These are phyloP conservation scores for Pestalotiopsis sp. DNA, from an alignment of 2,329 filamentous ascomycete species.

Conservation along the genomic window DNA sequence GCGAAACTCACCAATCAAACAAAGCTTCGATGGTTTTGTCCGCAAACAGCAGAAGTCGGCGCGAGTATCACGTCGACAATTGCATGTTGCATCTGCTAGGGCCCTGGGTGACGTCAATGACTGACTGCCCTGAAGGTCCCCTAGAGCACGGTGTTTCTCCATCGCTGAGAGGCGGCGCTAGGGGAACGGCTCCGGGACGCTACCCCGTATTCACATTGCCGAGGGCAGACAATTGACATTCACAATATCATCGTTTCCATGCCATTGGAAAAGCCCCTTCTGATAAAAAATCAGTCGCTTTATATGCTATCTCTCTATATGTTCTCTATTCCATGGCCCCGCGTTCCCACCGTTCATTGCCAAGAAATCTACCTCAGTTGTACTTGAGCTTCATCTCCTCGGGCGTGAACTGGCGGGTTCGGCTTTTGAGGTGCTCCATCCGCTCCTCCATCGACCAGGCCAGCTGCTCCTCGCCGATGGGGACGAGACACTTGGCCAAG, in stretches of 20 bases:
- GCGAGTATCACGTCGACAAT: not conserved
- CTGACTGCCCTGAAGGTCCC: not conserved
- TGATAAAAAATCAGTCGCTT: not conserved
- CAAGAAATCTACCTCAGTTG: not conserved
- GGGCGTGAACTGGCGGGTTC: constrained; percentile 68
- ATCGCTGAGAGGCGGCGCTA: not conserved
- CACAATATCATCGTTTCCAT: no score
- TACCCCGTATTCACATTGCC: not conserved
- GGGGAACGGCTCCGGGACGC: not conserved
- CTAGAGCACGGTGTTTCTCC: not conserved
- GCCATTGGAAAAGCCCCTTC: no score
- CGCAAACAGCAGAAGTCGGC: not conserved
- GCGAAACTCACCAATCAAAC: constrained; percentile 24
- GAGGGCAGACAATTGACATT: no score
- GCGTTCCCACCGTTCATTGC: not conserved
- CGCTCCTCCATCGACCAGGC: constrained; percentile 65
- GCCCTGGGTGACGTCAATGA: constrained; percentile 22
- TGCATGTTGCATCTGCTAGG: not conserved
- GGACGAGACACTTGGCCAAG: constrained; percentile 71
- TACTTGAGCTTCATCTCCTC: constrained; percentile 64
- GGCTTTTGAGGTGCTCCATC: constrained; percentile 62
- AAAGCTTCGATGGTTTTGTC: not conserved
- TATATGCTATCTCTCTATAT: not conserved
- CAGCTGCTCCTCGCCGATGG: constrained; percentile 69
- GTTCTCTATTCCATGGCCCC: no score